Evolutionary conservation across 169 alveolate species (phyloP), one percentile per base, ranked within the genome.

Genomic region (Plasmodium inui): DNA sequence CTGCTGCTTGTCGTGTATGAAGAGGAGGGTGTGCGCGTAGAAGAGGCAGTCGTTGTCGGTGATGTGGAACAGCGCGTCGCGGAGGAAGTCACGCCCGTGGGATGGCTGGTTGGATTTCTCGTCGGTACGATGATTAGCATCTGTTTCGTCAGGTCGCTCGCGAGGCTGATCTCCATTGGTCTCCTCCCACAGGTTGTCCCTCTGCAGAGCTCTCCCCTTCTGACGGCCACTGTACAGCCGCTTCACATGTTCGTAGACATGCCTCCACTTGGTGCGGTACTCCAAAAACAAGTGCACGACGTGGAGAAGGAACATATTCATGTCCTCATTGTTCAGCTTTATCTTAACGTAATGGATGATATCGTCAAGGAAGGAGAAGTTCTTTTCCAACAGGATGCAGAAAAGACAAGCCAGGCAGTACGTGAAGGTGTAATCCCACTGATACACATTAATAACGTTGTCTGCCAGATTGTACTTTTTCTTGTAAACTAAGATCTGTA

Each of bases 31-130:
- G 32, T 89, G 94, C 6, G 94, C 32, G 73, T 89, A 76, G 72
- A 88, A 88, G n/a, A 88, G 81, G 44, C 79, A 78, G 53, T 88
- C 94, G 32, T 79, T 44, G 73, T 89, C 94, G 50, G 67, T 89
- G 73, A 89, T 89, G 46, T 89, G 82, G 26, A 44, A 44, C 57
- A 89, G 50, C 53, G 44, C 72, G 6, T 78, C 82, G 73, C 67
- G 41, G 22, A 61, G 83, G 72, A 70, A 44, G 30, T 39, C 72
- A 61, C 53, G 19, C 2, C 3, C 39, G 3, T 1, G 5, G 39
- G 39, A 32, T 32, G 39, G 39, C 5, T 7, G 46, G 46, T 39
- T 34, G 39, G 39, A 34, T 34, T 1, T 34, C 6, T 41, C 17
- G 2, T 41, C 53, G 3, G 53, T 9, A 41, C 3, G 53, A 0